phyloP scores from a whole-genome alignment of 306 rosid species.

The Cyamopsis tetragonoloba region DNA sequence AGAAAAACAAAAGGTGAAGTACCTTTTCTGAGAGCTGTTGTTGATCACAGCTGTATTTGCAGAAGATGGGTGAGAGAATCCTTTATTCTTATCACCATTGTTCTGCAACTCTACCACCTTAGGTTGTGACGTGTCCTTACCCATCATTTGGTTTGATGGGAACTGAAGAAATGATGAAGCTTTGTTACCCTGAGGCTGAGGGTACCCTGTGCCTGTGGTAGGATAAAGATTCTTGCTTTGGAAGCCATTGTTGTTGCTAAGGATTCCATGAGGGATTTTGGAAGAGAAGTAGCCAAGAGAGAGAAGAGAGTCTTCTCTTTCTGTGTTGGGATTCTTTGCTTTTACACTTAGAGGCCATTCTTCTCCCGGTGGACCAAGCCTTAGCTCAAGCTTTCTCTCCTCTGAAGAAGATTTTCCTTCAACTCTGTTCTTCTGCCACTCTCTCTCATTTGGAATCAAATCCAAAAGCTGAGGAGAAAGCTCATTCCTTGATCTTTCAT shows the following conservation, averaged over 20 bases:
- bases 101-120: conserved; percentile 53
- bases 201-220: not conserved
- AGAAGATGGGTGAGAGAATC: conserved; percentile 50
- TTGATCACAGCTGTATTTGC: conserved; percentile 61
- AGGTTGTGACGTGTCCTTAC: conserved; percentile 44
- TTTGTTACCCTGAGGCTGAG: conserved; percentile 26
- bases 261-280: conserved; percentile 4
- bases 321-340: conserved; percentile 15
- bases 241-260: conserved; percentile 24
- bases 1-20: conserved; percentile 23
- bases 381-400: conserved; percentile 78
- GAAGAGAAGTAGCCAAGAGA: conserved; percentile 48
- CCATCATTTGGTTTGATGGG: conserved; percentile 28
- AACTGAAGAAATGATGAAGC: conserved; percentile 48
- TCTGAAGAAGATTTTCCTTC: conserved; percentile 52
- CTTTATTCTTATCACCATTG: conserved; percentile 32
- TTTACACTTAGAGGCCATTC: conserved; percentile 41
- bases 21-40: conserved; percentile 97
- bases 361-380: conserved; percentile 86
- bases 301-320: conserved; percentile 43
- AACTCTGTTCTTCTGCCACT: conserved; percentile 44
- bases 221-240: conserved; percentile 36
- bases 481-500: conserved; percentile 51
- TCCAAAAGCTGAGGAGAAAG: conserved; percentile 58
- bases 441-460: conserved; percentile 57